Evolutionary conservation across 495 filamentous ascomycete species (phyloP).

Genomic region (Cercophora scortea): DNA sequence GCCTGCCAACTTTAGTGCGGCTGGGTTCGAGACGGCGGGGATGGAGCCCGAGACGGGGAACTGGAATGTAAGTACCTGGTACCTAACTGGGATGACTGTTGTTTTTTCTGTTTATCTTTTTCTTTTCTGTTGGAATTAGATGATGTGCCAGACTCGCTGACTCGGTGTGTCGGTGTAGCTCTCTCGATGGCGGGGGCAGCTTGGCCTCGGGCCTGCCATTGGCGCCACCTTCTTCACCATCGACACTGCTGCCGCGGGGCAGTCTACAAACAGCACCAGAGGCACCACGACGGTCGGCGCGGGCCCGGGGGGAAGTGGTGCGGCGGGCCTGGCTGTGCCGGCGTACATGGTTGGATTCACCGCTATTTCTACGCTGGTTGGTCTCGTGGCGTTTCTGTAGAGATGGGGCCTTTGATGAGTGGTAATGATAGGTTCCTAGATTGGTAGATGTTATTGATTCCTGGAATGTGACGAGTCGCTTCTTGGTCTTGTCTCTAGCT

Average conservation of each 20-base stretch:
- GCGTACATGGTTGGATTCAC: background rate
- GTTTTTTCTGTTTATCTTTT: background rate
- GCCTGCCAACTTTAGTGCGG: conserved; percentile 12
- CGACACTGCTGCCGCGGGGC: conserved; percentile 7
- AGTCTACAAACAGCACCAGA: background rate
- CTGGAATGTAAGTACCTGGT: conserved; percentile 15
- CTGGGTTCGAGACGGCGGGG: conserved; percentile 13
- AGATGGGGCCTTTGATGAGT: no score
- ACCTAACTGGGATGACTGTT: no score
- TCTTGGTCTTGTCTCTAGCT: no score
- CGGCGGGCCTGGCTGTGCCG: background rate
- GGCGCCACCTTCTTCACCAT: conserved; percentile 19
- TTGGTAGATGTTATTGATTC: no score
- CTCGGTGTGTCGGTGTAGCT: background rate
- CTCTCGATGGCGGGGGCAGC: conserved; percentile 10
- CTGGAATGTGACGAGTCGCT: no score
- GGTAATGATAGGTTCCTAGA: no score
- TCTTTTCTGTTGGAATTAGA: background rate
- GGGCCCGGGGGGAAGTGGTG: background rate
- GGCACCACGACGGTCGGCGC: background rate
- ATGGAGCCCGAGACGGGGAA: conserved; percentile 12
- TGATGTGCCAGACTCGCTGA: no score
- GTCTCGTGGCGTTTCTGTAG: background rate
- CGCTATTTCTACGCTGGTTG: background rate
- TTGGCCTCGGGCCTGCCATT: conserved; percentile 19